Evolutionary conservation across 768 basidiomycete species (phyloP), one percentile per base, ranked within the genome.

Genomic region (Pluteus cervinus): DNA sequence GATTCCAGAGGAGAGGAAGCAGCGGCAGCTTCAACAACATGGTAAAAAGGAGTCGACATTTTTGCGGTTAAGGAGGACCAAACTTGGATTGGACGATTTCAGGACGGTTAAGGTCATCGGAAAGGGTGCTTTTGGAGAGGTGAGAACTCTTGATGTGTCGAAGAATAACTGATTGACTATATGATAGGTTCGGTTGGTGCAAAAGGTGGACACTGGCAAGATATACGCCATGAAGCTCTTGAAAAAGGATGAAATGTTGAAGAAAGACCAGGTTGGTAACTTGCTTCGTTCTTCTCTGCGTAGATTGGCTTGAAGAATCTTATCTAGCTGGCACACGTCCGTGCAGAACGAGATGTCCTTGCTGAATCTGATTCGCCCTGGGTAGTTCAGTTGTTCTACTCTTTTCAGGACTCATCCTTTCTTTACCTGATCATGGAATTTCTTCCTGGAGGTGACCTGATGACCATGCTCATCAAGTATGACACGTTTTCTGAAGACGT

Each of bases 391-490:
- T 74, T 98, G 15, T 97, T 76, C 63, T 97, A 94, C 62, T 96
- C 92, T n/a, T 98, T 98, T 69, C 96, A 98, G 57, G 96, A 98
- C 57, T 66, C 86, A 2, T 67, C 82, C 36, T 90, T 86, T 50
- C 75, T 99, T 17, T 99, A 98, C 65, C 72, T 99, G 38, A 86
- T 98, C 67, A 98, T 98, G 96, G 96, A 98, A 65, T 99, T 94
- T 61, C 71, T 99, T 31, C 93, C 94, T 39, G 96, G 96, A 31
- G 96, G 96, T 22, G 96, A 99, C 57, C 70, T 98, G 44, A 97
- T 99, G 96, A 96, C 93, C 4, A 98, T 98, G 94, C 71, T 97
- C 41, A 97, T 98, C 72, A 97, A 98, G 63, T 97, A 98, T 62
- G 96, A 97, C 57, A 96, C 93, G 0, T 98, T 98, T 63, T 88